These are phyloP conservation scores for Eremomyces bilateralis DNA, from an alignment of 495 filamentous ascomycete species.

Conservation along the genomic window DNA sequence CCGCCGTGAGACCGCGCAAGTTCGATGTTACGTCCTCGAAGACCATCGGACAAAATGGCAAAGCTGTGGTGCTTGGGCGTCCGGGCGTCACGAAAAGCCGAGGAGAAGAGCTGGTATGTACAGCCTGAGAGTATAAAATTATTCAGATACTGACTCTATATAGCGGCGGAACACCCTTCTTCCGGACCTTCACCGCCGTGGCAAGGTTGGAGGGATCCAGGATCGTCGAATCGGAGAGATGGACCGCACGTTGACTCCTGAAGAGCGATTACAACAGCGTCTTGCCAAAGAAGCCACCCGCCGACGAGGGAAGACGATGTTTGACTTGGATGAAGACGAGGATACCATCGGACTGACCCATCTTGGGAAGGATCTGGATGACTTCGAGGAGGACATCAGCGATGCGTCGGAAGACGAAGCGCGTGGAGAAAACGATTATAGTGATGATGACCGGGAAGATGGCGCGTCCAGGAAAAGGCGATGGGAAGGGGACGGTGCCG, in stretches of 20 bases:
- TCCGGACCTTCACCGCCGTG: slow-evolving; percentile 62
- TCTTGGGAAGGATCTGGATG: slow-evolving; percentile 59
- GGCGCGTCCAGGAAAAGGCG: slow-evolving; percentile 34
- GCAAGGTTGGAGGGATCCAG: slow-evolving; percentile 78
- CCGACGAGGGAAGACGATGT: slow-evolving; percentile 51
- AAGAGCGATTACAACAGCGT: slow-evolving; percentile 79
- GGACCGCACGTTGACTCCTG: slow-evolving; percentile 78
- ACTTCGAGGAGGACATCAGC: slow-evolving; percentile 35
- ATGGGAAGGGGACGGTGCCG: slow-evolving; percentile 20
- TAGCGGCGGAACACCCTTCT: slow-evolving; percentile 62
- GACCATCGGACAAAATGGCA: slow-evolving; percentile 25
- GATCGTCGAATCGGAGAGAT: slow-evolving; percentile 93
- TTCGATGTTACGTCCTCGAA: slow-evolving; percentile 49
- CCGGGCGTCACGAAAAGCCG: slow-evolving; percentile 68
- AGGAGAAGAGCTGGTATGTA: slow-evolving; percentile 63
- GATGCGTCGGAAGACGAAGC: slow-evolving; percentile 26
- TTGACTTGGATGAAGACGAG: slow-evolving; percentile 78
- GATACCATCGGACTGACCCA: slow-evolving; percentile 59
- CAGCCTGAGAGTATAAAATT: neutral
- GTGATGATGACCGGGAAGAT: slow-evolving; percentile 23
- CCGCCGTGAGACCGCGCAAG: slow-evolving; percentile 42
- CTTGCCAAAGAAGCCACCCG: slow-evolving; percentile 68
- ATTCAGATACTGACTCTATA: slow-evolving; percentile 3
- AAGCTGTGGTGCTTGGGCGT: slow-evolving; percentile 35
- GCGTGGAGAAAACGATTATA: slow-evolving; percentile 7